A percentile compares a stretch with the other conserved stretches of the same genome.
Conservation (phyloP, 2,329 filamentous ascomycete species). For the Westerdykella ornata region DNA sequence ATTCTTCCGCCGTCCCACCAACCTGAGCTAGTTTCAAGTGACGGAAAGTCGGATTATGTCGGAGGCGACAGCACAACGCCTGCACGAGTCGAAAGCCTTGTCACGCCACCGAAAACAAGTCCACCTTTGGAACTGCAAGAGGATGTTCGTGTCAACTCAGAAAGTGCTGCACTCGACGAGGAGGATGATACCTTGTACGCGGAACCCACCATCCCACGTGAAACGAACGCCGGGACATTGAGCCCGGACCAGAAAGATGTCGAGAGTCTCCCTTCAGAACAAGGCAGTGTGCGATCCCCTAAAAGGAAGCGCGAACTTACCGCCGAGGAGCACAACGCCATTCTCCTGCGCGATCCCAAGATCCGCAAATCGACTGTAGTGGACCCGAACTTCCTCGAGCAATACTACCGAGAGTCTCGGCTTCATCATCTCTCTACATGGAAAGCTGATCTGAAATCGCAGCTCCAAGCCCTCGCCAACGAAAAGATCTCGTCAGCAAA, state of each 20-base stretch:
- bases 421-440: conserved; percentile 92
- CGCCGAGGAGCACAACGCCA: conserved; percentile 86
- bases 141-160: conserved; percentile 3
- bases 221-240: neutral
- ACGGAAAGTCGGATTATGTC: conserved; percentile 19
- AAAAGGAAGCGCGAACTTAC: conserved; percentile 51
- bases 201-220: conserved; percentile 13
- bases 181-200: conserved; percentile 20
- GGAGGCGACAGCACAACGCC: conserved; percentile 6
- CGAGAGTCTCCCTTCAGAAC: conserved; percentile 3
- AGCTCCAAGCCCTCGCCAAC: conserved; percentile 71
- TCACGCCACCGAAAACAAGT: conserved; percentile 29
- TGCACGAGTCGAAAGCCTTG: conserved; percentile 14
- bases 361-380: conserved; percentile 84
- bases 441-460: conserved; percentile 90
- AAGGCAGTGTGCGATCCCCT: neutral
- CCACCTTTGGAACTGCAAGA: conserved; percentile 14
- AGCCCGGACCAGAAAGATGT: neutral
- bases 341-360: conserved; percentile 74
- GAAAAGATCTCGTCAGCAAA: conserved; percentile 56
- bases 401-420: conserved; percentile 91
- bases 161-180: conserved; percentile 9
- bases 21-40: conserved; percentile 41
- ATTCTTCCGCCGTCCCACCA: conserved; percentile 24
- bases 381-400: conserved; percentile 87